Percentiles rank a stretch among this genome's conserved stretches.
Conservation (phyloP, 129 eudicot genomes). For the Deinandra increscens region DNA sequence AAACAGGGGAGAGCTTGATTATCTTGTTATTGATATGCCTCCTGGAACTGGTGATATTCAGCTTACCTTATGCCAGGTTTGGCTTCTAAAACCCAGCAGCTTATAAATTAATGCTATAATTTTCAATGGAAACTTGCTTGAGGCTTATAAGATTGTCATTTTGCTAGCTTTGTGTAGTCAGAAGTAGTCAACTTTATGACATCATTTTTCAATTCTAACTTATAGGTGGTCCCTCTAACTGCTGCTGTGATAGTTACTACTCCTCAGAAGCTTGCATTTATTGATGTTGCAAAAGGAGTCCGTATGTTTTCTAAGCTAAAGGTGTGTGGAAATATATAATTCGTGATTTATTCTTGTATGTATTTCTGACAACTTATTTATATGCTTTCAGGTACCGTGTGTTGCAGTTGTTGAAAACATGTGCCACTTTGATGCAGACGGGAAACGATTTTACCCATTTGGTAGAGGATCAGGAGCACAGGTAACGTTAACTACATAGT, state of each 20-base stretch:
- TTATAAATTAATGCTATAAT: not conserved
- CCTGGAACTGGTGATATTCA: constrained; percentile 99
- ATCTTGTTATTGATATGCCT: constrained; percentile 98
- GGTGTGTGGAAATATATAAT: constrained; percentile 40
- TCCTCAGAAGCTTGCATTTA: constrained; percentile 97
- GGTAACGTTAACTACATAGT: constrained; percentile 38
- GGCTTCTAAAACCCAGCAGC: constrained; percentile 7
- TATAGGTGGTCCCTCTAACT: constrained; percentile 89
- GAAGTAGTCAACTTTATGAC: not conserved
- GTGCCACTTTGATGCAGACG: constrained; percentile 99
- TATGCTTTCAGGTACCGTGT: constrained; percentile 77
- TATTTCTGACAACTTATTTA: constrained; percentile 17
- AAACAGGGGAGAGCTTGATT: constrained; percentile 97
- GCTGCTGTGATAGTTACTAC: constrained; percentile 99
- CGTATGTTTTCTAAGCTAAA: constrained; percentile 98
- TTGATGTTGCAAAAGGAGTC: constrained; percentile 99
- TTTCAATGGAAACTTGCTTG: constrained; percentile 5
- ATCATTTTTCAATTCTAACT: not conserved
- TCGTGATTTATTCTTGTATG: not conserved
- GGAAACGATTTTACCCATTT: constrained; percentile 96
- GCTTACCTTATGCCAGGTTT: constrained; percentile 97
- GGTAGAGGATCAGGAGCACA: constrained; percentile 99
- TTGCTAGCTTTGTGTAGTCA: not conserved
- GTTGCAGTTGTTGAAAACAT: constrained; percentile 98
- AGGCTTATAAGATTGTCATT: constrained; percentile 1